phyloP scores from a whole-genome alignment of 2,329 filamentous ascomycete genomes.

The Pseudopyricularia cyperi region DNA sequence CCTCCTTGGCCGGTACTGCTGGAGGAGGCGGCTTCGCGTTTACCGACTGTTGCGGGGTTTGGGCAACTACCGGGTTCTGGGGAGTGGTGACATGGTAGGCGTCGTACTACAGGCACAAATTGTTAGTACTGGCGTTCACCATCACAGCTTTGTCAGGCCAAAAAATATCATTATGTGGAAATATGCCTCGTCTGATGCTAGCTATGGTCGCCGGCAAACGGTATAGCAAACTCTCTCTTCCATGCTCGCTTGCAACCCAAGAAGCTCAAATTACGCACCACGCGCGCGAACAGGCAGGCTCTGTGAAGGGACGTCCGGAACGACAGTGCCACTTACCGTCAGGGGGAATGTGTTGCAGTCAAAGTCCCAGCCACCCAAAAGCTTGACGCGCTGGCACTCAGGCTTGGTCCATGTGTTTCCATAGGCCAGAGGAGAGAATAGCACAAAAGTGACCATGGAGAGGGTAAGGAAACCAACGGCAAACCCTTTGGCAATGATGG shows the following conservation, averaged over 20 bases:
- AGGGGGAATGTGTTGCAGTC: slow-evolving; percentile 91
- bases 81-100: slow-evolving; percentile 25
- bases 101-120: slow-evolving; percentile 26
- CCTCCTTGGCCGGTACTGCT: slow-evolving; percentile 1
- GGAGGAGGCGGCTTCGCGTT: slow-evolving; percentile 6
- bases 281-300: slow-evolving; percentile 22
- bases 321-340: slow-evolving; percentile 50
- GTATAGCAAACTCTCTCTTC: not conserved
- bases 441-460: slow-evolving; percentile 61
- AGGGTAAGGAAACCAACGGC: slow-evolving; percentile 63
- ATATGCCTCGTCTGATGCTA: not conserved
- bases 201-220: not conserved
- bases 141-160: not conserved
- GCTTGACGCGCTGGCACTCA: slow-evolving; percentile 76
- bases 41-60: slow-evolving; percentile 11
- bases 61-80: slow-evolving; percentile 9
- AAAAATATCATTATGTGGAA: not conserved
- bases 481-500: slow-evolving; percentile 60
- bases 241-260: not conserved
- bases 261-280: not conserved
- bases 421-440: slow-evolving; percentile 85
- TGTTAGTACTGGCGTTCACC: not conserved
- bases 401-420: slow-evolving; percentile 87
- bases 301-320: slow-evolving; percentile 14
- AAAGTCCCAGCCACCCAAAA: slow-evolving; percentile 88